phyloP scores from a whole-genome alignment of 257 asterid genomes.

The Ehretia macrophylla region DNA sequence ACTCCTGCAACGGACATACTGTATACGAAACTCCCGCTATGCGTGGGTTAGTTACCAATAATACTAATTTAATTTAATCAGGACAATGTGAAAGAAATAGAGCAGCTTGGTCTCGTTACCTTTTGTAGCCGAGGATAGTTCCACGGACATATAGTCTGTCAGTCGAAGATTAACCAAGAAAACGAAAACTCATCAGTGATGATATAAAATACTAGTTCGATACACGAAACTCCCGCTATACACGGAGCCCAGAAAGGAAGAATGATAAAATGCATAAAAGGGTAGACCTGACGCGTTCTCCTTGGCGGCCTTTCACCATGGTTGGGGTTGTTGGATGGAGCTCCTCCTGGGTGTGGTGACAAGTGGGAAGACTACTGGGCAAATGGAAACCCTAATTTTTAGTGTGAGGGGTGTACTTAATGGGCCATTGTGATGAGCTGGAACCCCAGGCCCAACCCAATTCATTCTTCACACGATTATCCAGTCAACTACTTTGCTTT shows the following conservation, averaged over 20 bases:
- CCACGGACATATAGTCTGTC: background rate
- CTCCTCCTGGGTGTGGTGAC: background rate
- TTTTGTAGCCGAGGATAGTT: background rate
- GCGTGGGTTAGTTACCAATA: no score
- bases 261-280: background rate
- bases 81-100: background rate
- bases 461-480: background rate
- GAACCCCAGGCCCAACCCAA: background rate
- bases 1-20: no score
- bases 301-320: constrained; percentile 10
- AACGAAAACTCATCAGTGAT: no score
- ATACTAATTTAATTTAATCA: background rate
- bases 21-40: no score
- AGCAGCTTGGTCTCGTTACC: background rate
- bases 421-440: background rate
- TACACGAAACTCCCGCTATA: no score
- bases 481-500: background rate
- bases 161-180: background rate
- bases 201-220: no score
- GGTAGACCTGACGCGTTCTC: constrained; percentile 6
- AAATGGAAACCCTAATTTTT: constrained; percentile 3
- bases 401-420: background rate
- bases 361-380: background rate
- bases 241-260: no score
- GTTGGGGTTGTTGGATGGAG: background rate